Evolutionary conservation across 2,329 filamentous ascomycete genomes (phyloP).

Genomic region (Talaromyces sp.): DNA sequence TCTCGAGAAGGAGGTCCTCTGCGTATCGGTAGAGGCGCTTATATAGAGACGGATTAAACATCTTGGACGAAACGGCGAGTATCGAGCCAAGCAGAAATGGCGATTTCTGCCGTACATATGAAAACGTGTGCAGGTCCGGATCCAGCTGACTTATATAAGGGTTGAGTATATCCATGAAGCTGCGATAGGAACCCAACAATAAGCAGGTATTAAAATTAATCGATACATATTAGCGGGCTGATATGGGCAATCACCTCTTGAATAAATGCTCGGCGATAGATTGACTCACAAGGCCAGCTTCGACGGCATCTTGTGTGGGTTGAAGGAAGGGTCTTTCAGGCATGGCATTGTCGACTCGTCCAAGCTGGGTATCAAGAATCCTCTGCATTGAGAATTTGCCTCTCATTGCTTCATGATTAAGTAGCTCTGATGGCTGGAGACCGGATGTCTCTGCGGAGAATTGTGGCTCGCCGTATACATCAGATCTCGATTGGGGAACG

Average conservation of each 20-base stretch:
- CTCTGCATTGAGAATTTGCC: constrained; percentile 15
- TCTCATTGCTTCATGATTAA: constrained; percentile 32
- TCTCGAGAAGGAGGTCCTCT: constrained; percentile 28
- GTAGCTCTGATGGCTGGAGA: constrained; percentile 28
- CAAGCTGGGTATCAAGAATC: constrained; percentile 5
- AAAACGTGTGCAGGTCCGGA: constrained; percentile 36
- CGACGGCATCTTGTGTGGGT: constrained; percentile 24
- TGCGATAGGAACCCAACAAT: constrained; percentile 16
- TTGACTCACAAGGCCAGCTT: background rate
- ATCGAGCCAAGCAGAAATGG: constrained; percentile 37
- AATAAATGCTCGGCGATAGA: background rate
- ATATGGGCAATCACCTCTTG: constrained; percentile 21
- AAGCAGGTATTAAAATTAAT: background rate
- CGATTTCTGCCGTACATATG: constrained; percentile 34
- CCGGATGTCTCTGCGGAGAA: background rate
- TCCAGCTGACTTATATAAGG: constrained; percentile 43
- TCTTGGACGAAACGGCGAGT: constrained; percentile 35
- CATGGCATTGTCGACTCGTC: background rate
- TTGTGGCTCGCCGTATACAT: background rate
- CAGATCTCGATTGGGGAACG: background rate
- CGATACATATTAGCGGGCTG: constrained; percentile 4
- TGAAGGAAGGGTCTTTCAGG: background rate
- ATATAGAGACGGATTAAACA: constrained; percentile 35
- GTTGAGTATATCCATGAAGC: constrained; percentile 39
- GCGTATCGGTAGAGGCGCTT: constrained; percentile 26